Percentiles rank a stretch among this genome's conserved stretches.
Conservation (phyloP, 192 early-diverging fungal genomes). For the Umbelopsis vinacea region DNA sequence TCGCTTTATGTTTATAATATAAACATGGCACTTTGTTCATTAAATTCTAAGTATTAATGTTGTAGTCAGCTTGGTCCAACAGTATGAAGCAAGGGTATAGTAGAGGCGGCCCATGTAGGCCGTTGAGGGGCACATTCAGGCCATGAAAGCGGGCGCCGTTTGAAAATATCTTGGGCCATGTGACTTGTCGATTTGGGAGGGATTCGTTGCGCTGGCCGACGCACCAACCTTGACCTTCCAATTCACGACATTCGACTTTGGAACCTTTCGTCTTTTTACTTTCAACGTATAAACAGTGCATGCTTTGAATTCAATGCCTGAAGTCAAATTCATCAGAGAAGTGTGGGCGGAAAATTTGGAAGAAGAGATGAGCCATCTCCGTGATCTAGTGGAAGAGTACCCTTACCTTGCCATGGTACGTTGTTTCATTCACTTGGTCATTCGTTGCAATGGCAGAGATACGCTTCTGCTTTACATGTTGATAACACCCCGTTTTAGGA, state of each 20-base stretch:
- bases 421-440: not conserved
- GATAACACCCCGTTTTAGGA: constrained; percentile 60
- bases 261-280: not conserved
- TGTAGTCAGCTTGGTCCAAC: too few species aligned
- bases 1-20: not conserved
- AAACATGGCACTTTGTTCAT: not conserved
- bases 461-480: too few species aligned
- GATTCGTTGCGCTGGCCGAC: too few species aligned
- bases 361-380: constrained; percentile 86
- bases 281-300: not conserved
- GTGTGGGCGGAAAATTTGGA: constrained; percentile 97
- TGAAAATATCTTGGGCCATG: not conserved
- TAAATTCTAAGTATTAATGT: not conserved
- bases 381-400: constrained; percentile 88
- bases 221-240: not conserved
- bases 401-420: constrained; percentile 95
- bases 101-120: too few species aligned
- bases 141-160: not conserved
- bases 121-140: too few species aligned
- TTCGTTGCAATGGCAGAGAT: not conserved
- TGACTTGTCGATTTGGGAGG: not conserved
- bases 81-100: too few species aligned
- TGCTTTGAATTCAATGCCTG: constrained; percentile 33
- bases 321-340: constrained; percentile 69
- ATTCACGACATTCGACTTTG: not conserved